Conservation (phyloP, 352 stramenopile species). For the Globisporangium alternatum region DNA sequence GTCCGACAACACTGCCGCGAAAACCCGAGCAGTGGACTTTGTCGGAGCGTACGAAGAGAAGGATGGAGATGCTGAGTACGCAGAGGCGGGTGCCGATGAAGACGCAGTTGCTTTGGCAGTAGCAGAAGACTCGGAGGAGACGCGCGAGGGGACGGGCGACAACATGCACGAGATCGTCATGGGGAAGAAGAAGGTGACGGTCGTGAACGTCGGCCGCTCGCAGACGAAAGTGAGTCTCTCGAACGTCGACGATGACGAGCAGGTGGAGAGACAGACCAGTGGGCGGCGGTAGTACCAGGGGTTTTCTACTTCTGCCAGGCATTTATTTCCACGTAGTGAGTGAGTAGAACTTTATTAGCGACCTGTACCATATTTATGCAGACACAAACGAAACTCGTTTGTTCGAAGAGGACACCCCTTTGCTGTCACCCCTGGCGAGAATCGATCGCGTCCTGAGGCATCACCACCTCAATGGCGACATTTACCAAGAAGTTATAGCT, state of each 20-base stretch:
- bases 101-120: background rate
- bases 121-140: background rate
- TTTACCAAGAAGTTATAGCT: no score
- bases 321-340: background rate
- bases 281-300: conserved; percentile 5
- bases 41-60: conserved; percentile 18
- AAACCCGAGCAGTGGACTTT: conserved; percentile 12
- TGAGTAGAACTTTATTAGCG: background rate
- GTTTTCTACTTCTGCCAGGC: background rate
- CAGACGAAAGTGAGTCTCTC: conserved; percentile 35
- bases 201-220: conserved; percentile 37
- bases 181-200: conserved; percentile 35
- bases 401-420: background rate
- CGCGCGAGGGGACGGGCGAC: conserved; percentile 13
- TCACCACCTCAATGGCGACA: background rate
- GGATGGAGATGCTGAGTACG: conserved; percentile 6
- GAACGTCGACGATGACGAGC: conserved; percentile 2
- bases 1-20: conserved; percentile 6
- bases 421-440: background rate
- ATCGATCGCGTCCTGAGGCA: background rate
- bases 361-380: conserved; percentile 8
- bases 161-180: conserved; percentile 29
- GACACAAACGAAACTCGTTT: no score
- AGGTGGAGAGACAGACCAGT: background rate
- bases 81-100: conserved; percentile 10